Evolutionary conservation across 257 asterid genomes (phyloP), one percentile per base, ranked within the genome.

Genomic region (Voacanga thouarsii): DNA sequence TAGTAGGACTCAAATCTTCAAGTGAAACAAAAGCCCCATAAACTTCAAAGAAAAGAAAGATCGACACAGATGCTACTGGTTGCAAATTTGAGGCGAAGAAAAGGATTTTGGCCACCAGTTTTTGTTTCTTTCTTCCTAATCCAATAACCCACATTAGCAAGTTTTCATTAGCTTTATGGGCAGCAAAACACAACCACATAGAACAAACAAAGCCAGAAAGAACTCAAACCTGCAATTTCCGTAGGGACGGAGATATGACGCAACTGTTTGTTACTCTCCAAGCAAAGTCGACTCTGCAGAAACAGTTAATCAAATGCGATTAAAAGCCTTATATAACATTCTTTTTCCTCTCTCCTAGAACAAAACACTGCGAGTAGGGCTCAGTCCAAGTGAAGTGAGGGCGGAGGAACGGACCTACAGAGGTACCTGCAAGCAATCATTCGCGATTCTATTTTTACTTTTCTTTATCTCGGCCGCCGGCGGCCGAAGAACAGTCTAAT

Each of bases 251-350:
- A 61, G 87, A 80, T 81, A 64, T 77, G 19, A 43, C 49, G 76
- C 57, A 76, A 44, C 64, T 33, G 53, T 55, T 77, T 10, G 87
- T 50, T 45, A 77, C 81, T 77, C 50, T 82, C 73, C 82, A 74
- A 81, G 88, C 79, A 76, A 83, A 61, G 71, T 80, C 82, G 75
- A 78, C 77, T 71, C 95, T 90, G 87, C 82, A 72, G 47, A 51
- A 45, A 47, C 51, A 26, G 39, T 45, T 18, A 74, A 9, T 15
- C 23, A 18, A 15, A 53, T 7, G 14, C 8, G 12, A 1, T 39
- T 19, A 67, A 18, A 67, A 39, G 39, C 50, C 51, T 67, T 14
- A 21, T 0, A 7, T 30, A 18, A 30, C 47, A 18, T n/a, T 6
- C 33, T 15, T 41, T 43, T 41, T 68, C 53, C n/a, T 21, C 53